phyloP scores from a whole-genome alignment of 768 basidiomycete species.

The Artomyces pyxidatus region DNA sequence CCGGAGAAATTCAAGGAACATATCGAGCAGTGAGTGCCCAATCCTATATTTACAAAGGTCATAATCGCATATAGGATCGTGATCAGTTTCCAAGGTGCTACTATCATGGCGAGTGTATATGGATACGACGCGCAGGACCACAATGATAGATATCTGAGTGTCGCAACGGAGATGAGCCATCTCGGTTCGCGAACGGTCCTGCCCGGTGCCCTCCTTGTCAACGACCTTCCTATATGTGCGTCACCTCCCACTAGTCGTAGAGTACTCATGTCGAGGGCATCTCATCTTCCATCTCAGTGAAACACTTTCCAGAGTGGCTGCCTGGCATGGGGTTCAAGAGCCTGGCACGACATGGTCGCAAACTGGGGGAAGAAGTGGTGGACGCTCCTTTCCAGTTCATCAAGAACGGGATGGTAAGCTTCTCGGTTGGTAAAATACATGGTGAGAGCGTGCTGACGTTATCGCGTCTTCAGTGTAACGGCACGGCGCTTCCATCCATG shows the following conservation, averaged over 20 bases:
- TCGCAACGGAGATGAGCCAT: background rate
- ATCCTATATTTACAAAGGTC: no score
- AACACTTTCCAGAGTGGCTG: conserved; percentile 7
- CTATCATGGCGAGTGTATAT: no score
- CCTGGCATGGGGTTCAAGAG: conserved; percentile 2
- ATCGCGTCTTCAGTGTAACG: background rate
- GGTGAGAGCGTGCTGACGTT: background rate
- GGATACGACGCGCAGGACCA: background rate
- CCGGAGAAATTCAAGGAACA: background rate
- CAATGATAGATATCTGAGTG: background rate
- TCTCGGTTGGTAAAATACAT: background rate
- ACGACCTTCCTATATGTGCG: conserved; percentile 7
- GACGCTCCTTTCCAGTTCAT: background rate
- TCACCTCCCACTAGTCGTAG: no score
- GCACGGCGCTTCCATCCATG: conserved; percentile 14
- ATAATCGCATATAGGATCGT: no score
- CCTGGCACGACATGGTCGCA: background rate
- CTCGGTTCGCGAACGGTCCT: background rate
- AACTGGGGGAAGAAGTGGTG: background rate
- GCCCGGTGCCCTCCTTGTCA: background rate
- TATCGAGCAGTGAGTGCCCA: background rate
- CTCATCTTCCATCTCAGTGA: conserved; percentile 2
- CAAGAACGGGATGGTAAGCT: background rate
- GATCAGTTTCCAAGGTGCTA: no score
- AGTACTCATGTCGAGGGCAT: background rate